Evolutionary conservation across 2,329 filamentous ascomycete species (phyloP).

Genomic region (Fusarium continuum): DNA sequence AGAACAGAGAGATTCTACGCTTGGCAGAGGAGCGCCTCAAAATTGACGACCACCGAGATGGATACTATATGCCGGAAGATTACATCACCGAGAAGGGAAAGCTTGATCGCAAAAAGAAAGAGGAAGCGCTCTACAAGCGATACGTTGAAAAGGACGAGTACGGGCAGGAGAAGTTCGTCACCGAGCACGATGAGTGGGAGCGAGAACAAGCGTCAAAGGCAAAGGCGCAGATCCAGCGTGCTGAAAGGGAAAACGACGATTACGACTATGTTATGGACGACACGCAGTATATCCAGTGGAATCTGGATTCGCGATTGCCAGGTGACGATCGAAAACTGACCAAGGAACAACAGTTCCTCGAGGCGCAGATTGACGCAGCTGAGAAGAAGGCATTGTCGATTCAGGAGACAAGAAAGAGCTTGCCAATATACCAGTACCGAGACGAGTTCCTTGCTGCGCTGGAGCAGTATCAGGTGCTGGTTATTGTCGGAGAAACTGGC

Average conservation of each 20-base stretch:
- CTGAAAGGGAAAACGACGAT: slow-evolving; percentile 80
- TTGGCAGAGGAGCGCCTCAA: slow-evolving; percentile 84
- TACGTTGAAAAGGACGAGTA: slow-evolving; percentile 89
- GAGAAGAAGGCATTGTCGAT: slow-evolving; percentile 90
- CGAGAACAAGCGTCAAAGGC: slow-evolving; percentile 87
- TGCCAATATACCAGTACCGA: slow-evolving; percentile 90
- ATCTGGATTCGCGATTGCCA: slow-evolving; percentile 75
- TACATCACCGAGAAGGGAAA: slow-evolving; percentile 95
- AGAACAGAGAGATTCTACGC: slow-evolving; percentile 83
- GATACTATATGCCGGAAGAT: slow-evolving; percentile 92
- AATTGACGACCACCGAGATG: slow-evolving; percentile 92
- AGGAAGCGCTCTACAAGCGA: slow-evolving; percentile 88
- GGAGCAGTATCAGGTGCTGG: slow-evolving; percentile 84
- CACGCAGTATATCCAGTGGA: slow-evolving; percentile 85
- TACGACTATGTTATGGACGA: slow-evolving; percentile 96
- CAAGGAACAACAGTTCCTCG: slow-evolving; percentile 80
- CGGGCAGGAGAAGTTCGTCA: slow-evolving; percentile 88
- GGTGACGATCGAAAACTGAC: slow-evolving; percentile 77
- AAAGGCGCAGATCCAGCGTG: slow-evolving; percentile 81
- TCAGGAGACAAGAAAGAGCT: slow-evolving; percentile 86
- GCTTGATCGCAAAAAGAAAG: slow-evolving; percentile 85
- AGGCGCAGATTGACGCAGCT: slow-evolving; percentile 85
- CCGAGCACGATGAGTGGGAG: slow-evolving; percentile 97
- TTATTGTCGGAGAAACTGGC: slow-evolving; percentile 94
- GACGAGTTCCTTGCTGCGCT: slow-evolving; percentile 88